A percentile compares a stretch with the other conserved stretches of the same genome.
These are phyloP conservation scores for Helminthosporium solani DNA, from an alignment of 2,329 filamentous ascomycete genomes.

Conservation along the genomic window DNA sequence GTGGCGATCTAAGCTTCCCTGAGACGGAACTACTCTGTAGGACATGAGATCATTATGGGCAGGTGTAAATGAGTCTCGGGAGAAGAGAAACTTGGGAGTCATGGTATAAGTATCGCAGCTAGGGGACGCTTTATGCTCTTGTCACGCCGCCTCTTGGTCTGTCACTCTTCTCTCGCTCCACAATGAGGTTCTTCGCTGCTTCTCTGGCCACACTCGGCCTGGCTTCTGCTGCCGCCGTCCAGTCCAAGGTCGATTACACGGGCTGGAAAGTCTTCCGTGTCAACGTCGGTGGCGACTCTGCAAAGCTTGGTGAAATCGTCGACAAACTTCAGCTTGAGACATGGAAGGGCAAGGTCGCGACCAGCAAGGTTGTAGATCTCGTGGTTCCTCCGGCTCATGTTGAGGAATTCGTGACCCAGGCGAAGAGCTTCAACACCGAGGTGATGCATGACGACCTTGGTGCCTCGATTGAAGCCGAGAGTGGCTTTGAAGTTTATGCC, in stretches of 20 bases:
- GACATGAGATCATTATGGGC: conserved; percentile 27
- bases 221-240: conserved; percentile 34
- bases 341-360: conserved; percentile 38
- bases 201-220: conserved; percentile 34
- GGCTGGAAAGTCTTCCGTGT: conserved; percentile 42
- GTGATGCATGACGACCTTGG: conserved; percentile 43
- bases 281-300: conserved; percentile 30
- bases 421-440: conserved; percentile 27
- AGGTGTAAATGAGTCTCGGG: conserved; percentile 22
- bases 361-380: conserved; percentile 38
- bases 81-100: background rate
- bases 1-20: conserved; percentile 22
- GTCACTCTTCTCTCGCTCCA: conserved; percentile 9
- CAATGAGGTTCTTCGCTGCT: conserved; percentile 36
- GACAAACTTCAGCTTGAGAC: conserved; percentile 33
- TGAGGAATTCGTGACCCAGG: conserved; percentile 29
- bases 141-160: conserved; percentile 6
- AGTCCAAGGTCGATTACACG: conserved; percentile 35
- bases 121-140: background rate
- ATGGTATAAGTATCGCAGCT: conserved; percentile 1
- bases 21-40: conserved; percentile 23
- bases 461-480: conserved; percentile 36
- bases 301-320: conserved; percentile 31
- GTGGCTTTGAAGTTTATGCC: conserved; percentile 31
- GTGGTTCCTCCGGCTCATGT: conserved; percentile 37